A percentile compares a stretch with the other conserved stretches of the same genome.
These are phyloP conservation scores for Cerioporus squamosus DNA, from an alignment of 1,284 basidiomycete genomes.

Conservation along the genomic window DNA sequence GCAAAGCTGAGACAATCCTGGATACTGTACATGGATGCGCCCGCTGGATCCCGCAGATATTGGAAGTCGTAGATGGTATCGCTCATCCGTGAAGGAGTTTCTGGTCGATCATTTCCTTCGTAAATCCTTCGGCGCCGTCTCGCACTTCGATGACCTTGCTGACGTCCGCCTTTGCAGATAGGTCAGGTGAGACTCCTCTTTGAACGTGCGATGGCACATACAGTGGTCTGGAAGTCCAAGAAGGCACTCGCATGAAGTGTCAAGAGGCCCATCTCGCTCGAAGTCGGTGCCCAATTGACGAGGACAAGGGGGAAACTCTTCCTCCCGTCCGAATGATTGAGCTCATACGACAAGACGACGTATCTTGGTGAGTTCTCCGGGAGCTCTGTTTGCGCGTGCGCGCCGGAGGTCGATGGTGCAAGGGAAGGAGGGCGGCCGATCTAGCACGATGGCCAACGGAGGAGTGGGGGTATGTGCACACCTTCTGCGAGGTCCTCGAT, in stretches of 20 bases:
- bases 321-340: conserved; percentile 83
- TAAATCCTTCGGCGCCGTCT: conserved; percentile 82
- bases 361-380: conserved; percentile 92
- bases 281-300: conserved; percentile 84
- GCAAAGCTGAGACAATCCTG: conserved; percentile 8
- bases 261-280: conserved; percentile 75
- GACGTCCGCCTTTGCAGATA: conserved; percentile 60
- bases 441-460: conserved; percentile 5
- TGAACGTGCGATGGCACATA: conserved; percentile 39
- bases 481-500: conserved; percentile 88
- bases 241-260: conserved; percentile 87
- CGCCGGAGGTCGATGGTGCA: neutral
- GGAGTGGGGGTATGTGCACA: conserved; percentile 34
- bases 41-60: neutral
- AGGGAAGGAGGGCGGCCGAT: neutral
- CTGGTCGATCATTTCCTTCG: conserved; percentile 69
- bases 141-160: conserved; percentile 80
- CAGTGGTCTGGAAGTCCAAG: conserved; percentile 78
- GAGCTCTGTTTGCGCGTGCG: conserved; percentile 62
- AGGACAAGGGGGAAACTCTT: conserved; percentile 85
- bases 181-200: neutral
- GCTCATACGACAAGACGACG: conserved; percentile 83
- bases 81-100: conserved; percentile 50
- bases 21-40: conserved; percentile 14
- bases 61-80: neutral